Base-by-base conservation (phyloP, 208 protist species). In the Trypanosoma theileri region DNA sequence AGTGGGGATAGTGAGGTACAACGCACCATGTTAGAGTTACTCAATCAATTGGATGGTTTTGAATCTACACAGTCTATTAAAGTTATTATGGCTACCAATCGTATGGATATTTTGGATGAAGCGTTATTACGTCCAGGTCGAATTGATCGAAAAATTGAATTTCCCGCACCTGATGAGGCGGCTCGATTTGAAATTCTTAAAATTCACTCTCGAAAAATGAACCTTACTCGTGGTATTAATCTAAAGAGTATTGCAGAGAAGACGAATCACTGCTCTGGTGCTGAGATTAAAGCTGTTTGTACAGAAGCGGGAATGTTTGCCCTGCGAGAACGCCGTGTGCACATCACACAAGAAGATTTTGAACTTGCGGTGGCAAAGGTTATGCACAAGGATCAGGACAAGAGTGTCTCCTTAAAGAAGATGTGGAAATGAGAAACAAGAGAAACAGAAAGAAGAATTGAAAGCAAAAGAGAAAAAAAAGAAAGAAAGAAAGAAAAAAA, bases 261-360 rank as follows among this genome's bases (percentile, higher is more conserved):
- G 72, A 97, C 99, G 72, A 76, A 82, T 21, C 97, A 98, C 74
- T 98, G 98, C 53, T 99, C 97, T n/a, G 99, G 99, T 28, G 99
- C 98, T 19, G 99, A 99, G 73, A 82, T 99, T 67, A 99, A 99
- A 85, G 98, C 76, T 71, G 89, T 96, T 52, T 97, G 93, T 78
- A 98, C 92, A 17, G 95, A 98, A 76, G 93, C 92, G 4, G 98
- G 99, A 68, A 99, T 99, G 98, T 99, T 99, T 79, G 99, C 99
- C 24, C 87, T 99, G 40, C 93, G 99, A 60, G 99, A 99, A 85
- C 91, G 98, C n/a, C 94, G 99, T 59, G 93, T 99, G 24, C 99
- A 99, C 88, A 98, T 99, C 28, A 99, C 97, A 26, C 98, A 99
- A 79, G 99, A 99, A 79, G 99, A 99, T 80, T 99, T 99, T 86